Base-by-base conservation (phyloP, 352 stramenopile genomes). In the Phytopythium vexans region DNA sequence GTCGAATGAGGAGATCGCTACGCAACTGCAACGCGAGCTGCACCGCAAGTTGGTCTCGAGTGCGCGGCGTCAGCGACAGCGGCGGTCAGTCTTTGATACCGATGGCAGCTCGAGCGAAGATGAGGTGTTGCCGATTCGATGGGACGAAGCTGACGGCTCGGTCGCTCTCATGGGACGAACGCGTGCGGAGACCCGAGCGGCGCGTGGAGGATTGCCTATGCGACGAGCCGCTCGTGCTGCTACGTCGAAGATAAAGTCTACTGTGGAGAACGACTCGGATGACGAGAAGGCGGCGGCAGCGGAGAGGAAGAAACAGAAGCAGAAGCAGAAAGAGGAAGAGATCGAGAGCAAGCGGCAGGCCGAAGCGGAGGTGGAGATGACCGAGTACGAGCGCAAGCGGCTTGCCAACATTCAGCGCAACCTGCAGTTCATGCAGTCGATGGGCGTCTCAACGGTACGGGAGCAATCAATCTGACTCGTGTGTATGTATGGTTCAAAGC, bases 381-480 rank as follows among this genome's bases (percentile, higher is more conserved):
- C 73, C 33, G 82, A 88, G 56, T 95, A 95, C 48, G 85, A 95
- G 64, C 76, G 77, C 60, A 88, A 88, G 61, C 81, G 85, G 1
- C 70, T 81, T 6, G 85, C 82, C 38, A 95, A 95, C 56, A 93
- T 95, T 47, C 67, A 86, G 68, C 81, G 85, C 35, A 93, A 95
- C 56, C 49, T 92, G 49, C 72, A 86, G 31, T 90, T 93, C 54
- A 91, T 95, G 82, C 69, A 74, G 47, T 74, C 79, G 41, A 92
- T 95, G 75, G 85, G 85, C 9, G 75, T 94, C 27, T 86, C 79
- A 6, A 90, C 78, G 16, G 72, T 83, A 40, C 31, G 59, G 60
- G 15, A 15, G n/a, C n/a, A n/a, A n/a, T n/a, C n/a, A n/a, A n/a
- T n/a, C n/a, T n/a, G n/a, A n/a, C n/a, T n/a, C n/a, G n/a, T n/a